Evolutionary conservation across 2,329 filamentous ascomycete genomes (phyloP).

Genomic region (Beauveria caledonica): DNA sequence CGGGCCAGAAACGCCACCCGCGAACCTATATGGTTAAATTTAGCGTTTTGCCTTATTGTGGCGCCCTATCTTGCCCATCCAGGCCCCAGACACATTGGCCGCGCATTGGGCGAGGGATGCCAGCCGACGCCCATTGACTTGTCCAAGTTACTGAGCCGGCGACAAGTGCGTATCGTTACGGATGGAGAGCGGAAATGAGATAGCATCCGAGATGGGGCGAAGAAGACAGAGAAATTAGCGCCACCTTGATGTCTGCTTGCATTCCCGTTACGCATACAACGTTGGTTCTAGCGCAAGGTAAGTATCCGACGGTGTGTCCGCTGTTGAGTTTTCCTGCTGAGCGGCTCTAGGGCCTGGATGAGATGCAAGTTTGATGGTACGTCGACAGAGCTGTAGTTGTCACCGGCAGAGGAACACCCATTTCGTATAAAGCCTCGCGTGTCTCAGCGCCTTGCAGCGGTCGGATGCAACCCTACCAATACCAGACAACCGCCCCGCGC

Average conservation of each 20-base stretch:
- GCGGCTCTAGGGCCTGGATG: background rate
- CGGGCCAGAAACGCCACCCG: background rate
- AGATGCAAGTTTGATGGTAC: background rate
- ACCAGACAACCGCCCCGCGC: background rate
- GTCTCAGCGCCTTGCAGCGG: background rate
- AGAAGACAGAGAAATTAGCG: background rate
- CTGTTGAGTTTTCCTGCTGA: background rate
- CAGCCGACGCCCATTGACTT: background rate
- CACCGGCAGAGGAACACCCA: background rate
- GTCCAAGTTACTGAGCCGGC: background rate
- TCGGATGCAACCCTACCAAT: background rate
- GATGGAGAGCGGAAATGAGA: background rate
- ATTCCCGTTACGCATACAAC: background rate
- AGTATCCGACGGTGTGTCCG: background rate
- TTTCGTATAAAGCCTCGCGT: background rate
- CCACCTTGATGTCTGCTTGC: conserved; percentile 4
- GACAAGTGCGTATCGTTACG: background rate
- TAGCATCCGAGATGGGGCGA: background rate
- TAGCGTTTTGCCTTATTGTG: background rate
- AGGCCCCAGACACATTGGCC: background rate
- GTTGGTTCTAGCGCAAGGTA: background rate
- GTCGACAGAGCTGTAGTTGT: background rate
- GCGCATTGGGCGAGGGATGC: background rate
- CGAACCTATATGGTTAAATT: conserved; percentile 8
- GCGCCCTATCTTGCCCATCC: background rate